These are phyloP conservation scores for Rehmannia glutinosa DNA, from an alignment of 257 asterid genomes.

Conservation along the genomic window DNA sequence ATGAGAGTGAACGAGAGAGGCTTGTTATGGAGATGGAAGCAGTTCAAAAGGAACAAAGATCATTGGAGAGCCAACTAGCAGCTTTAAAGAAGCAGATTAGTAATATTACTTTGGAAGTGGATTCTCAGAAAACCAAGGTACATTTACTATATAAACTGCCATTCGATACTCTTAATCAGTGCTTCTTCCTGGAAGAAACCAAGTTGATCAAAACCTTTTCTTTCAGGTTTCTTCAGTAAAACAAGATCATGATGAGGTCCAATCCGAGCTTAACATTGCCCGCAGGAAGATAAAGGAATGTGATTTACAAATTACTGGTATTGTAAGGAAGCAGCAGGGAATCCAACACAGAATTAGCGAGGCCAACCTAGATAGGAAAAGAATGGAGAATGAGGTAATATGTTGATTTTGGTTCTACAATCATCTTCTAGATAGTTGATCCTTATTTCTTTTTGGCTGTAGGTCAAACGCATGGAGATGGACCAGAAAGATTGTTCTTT, in stretches of 20 bases:
- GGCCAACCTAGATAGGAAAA: slow-evolving; percentile 78
- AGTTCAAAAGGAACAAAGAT: slow-evolving; percentile 65
- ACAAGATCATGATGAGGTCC: slow-evolving; percentile 44
- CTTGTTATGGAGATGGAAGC: slow-evolving; percentile 94
- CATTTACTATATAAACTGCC: slow-evolving; percentile 8
- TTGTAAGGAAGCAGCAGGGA: slow-evolving; percentile 70
- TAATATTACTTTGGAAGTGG: slow-evolving; percentile 53
- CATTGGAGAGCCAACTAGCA: slow-evolving; percentile 62
- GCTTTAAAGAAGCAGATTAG: slow-evolving; percentile 51
- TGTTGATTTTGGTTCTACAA: slow-evolving; percentile 6
- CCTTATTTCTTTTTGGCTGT: slow-evolving; percentile 6
- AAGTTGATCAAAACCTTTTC: slow-evolving; percentile 9
- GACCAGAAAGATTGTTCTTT: slow-evolving; percentile 80
- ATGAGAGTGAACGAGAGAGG: slow-evolving; percentile 77
- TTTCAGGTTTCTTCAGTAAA: slow-evolving; percentile 58
- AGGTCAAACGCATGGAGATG: slow-evolving; percentile 92
- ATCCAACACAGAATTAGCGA: slow-evolving; percentile 67
- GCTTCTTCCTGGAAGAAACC: slow-evolving; percentile 1
- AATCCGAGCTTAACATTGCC: slow-evolving; percentile 71
- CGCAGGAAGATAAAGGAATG: slow-evolving; percentile 82
- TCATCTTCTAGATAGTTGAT: slow-evolving; percentile 10
- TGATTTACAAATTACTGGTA: slow-evolving; percentile 70
- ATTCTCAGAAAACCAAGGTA: slow-evolving; percentile 71
- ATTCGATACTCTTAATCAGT: not conserved
- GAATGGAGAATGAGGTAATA: slow-evolving; percentile 88